These are phyloP conservation scores for Camelina hispida DNA, from an alignment of 345 rosid genomes.

Conservation along the genomic window DNA sequence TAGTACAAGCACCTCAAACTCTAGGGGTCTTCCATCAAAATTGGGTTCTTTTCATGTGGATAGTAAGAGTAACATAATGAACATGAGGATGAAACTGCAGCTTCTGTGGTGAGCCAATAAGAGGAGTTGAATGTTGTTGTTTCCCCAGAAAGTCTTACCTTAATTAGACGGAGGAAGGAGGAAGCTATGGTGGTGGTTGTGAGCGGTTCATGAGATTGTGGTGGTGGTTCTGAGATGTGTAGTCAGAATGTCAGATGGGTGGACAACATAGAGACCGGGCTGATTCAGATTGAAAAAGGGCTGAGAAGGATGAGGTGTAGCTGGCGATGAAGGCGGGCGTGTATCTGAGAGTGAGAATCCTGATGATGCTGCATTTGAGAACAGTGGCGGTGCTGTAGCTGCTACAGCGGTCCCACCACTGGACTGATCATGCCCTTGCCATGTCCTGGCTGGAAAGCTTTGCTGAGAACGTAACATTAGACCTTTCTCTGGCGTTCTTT, in stretches of 20 bases:
- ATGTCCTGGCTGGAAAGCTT: conserved; percentile 61
- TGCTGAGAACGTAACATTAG: conserved; percentile 52
- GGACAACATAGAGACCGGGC: conserved; percentile 50
- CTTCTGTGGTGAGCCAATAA: conserved; percentile 15
- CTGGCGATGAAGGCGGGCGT: conserved; percentile 57
- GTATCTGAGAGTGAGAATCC: conserved; percentile 88
- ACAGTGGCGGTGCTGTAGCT: conserved; percentile 53
- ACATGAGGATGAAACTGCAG: conserved; percentile 22
- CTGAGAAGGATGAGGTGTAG: conserved; percentile 51
- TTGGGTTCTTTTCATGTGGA: conserved; percentile 7
- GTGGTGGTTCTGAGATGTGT: conserved; percentile 22
- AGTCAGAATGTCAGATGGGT: conserved; percentile 44
- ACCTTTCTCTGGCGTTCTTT: conserved; percentile 53
- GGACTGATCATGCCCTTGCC: conserved; percentile 73
- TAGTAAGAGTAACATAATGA: neutral
- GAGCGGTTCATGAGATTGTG: conserved; percentile 52
- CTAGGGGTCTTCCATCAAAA: conserved; percentile 5
- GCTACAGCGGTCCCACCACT: conserved; percentile 41
- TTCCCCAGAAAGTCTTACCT: conserved; percentile 28
- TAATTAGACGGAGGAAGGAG: conserved; percentile 14
- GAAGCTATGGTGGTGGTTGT: conserved; percentile 56
- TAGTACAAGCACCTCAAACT: neutral
- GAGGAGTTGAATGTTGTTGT: conserved; percentile 15
- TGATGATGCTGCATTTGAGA: conserved; percentile 99
- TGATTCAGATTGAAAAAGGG: conserved; percentile 45